A percentile compares a stretch with the other conserved stretches of the same genome.
Conservation (phyloP, 495 filamentous ascomycete species). For the Aspergillus haitiensis region DNA sequence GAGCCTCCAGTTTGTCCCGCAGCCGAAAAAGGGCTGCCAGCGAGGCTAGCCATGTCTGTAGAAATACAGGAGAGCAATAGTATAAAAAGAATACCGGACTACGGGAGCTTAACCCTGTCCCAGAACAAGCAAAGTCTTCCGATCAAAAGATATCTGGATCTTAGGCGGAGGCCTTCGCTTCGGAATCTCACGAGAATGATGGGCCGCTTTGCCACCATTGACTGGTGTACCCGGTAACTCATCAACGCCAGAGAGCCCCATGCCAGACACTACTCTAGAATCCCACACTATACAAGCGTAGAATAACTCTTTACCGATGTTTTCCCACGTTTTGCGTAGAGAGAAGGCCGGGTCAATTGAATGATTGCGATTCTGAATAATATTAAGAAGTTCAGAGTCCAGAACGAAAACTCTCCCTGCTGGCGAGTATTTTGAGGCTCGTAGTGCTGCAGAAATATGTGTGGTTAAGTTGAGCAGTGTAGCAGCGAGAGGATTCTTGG, state of each 20-base stretch:
- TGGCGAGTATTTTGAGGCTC: conserved; percentile 4
- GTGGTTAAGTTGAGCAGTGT: conserved; percentile 29
- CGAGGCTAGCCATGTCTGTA: too few relatives aligned
- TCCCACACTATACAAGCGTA: conserved; percentile 40
- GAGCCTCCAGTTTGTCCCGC: too few relatives aligned
- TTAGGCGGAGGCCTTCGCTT: background rate
- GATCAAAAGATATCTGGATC: conserved; percentile 15
- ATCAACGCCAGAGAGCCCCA: background rate
- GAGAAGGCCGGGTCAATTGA: conserved; percentile 24
- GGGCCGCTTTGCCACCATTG: background rate
- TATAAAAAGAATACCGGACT: background rate
- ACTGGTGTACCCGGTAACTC: conserved; percentile 20
- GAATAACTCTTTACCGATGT: conserved; percentile 32
- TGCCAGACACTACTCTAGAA: background rate
- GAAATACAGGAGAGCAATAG: background rate
- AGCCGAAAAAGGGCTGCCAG: too few relatives aligned
- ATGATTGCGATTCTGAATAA: conserved; percentile 24
- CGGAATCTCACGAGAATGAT: too few relatives aligned
- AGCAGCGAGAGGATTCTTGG: conserved; percentile 22
- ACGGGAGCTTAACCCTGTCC: background rate
- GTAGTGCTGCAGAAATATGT: conserved; percentile 17
- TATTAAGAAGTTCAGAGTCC: conserved; percentile 12
- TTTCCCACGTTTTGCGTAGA: conserved; percentile 34
- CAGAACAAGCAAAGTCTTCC: conserved; percentile 7
- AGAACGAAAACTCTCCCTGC: conserved; percentile 41